Evolutionary conservation across 352 stramenopile species (phyloP).

Genomic region (Pythium sp.): DNA sequence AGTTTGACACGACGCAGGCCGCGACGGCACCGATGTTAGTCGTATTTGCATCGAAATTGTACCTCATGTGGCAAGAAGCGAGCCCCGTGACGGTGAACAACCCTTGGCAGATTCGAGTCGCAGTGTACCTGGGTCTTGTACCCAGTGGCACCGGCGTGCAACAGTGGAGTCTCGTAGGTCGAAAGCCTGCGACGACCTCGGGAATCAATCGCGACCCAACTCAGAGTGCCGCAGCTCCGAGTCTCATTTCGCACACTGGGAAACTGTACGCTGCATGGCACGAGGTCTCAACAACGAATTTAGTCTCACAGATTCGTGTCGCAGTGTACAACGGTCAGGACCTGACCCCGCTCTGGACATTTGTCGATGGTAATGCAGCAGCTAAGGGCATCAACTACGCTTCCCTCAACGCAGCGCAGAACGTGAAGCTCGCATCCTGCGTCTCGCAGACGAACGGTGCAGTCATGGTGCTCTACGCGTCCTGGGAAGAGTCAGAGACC

Average conservation of each 20-base stretch:
- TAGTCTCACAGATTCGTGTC: conserved; percentile 45
- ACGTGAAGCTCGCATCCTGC: conserved; percentile 42
- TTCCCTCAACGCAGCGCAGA: conserved; percentile 25
- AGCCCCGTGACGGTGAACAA: conserved; percentile 21
- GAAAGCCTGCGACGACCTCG: conserved; percentile 12
- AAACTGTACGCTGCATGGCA: conserved; percentile 68
- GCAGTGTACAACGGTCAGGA: conserved; percentile 50
- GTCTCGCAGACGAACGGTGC: conserved; percentile 15
- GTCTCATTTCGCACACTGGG: conserved; percentile 25
- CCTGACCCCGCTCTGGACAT: conserved; percentile 38
- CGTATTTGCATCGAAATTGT: conserved; percentile 29
- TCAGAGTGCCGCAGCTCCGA: conserved; percentile 30
- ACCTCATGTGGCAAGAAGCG: conserved; percentile 53
- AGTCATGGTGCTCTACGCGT: conserved; percentile 35
- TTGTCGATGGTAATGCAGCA: conserved; percentile 52
- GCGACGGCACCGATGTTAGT: conserved; percentile 33
- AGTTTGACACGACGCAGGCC: conserved; percentile 41
- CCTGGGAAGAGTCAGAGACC: conserved; percentile 48
- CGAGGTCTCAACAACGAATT: conserved; percentile 22
- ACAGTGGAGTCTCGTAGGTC: conserved; percentile 44
- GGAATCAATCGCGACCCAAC: conserved; percentile 52
- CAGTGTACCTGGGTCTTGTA: conserved; percentile 24
- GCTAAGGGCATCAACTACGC: conserved; percentile 44
- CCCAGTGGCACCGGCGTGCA: conserved; percentile 20
- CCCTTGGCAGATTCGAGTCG: conserved; percentile 49